Evolutionary conservation across 345 rosid genomes (phyloP).

Genomic region (Salix udensis): DNA sequence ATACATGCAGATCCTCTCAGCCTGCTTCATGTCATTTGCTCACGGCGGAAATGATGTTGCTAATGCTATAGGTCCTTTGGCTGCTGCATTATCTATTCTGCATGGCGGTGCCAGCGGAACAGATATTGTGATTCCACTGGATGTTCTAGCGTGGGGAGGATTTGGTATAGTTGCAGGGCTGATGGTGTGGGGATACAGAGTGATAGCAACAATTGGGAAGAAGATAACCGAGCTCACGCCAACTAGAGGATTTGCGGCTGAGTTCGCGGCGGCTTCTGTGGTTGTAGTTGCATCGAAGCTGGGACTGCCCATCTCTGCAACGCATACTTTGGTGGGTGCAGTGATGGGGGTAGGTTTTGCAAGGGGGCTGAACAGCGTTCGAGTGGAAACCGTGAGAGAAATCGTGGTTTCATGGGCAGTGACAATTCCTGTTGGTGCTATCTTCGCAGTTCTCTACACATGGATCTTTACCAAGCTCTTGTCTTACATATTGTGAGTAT

Average conservation of each 20-base stretch:
- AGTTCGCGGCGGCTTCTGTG: conserved; percentile 93
- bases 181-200: conserved; percentile 85
- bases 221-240: conserved; percentile 95
- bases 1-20: conserved; percentile 91
- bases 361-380: conserved; percentile 81
- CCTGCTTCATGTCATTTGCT: conserved; percentile 98
- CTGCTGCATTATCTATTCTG: conserved; percentile 79
- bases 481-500: conserved; percentile 51
- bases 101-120: conserved; percentile 61
- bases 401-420: conserved; percentile 86
- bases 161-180: conserved; percentile 92
- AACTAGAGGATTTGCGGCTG: conserved; percentile 93
- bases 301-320: conserved; percentile 85
- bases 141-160: conserved; percentile 98
- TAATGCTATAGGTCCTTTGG: conserved; percentile 93
- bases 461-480: conserved; percentile 84
- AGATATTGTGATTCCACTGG: conserved; percentile 67
- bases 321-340: conserved; percentile 90
- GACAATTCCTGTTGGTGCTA: conserved; percentile 90
- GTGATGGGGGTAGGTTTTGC: conserved; percentile 99
- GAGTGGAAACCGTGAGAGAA: conserved; percentile 86
- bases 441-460: conserved; percentile 70
- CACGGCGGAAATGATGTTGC: conserved; percentile 97
- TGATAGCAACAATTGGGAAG: conserved; percentile 93
- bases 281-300: conserved; percentile 85